Base-by-base conservation (phyloP, 768 basidiomycete genomes). In the Solioccasus polychromus region DNA sequence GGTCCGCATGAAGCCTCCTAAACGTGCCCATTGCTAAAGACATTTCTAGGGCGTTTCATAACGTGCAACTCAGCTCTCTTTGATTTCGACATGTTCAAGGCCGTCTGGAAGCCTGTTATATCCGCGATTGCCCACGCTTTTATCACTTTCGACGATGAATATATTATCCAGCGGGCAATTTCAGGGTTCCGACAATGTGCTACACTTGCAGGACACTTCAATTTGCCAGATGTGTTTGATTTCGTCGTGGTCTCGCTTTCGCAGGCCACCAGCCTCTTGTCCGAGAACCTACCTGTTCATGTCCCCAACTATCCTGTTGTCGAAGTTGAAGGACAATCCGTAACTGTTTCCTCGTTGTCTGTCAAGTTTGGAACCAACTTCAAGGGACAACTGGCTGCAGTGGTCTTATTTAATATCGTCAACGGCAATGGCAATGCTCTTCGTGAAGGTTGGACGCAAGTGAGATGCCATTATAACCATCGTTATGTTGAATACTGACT, bases 101-200 rank as follows among this genome's bases (percentile, higher is more conserved):
- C 83, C n/a, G 79, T 88, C 10, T 99, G 96, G 93, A 88, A 85
- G 61, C 84, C 92, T 8, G 77, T 93, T 26, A 88, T 97, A 40
- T 89, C 92, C n/a, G 86, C 94, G 10, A 87, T 98, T 44, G 88
- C 94, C 0, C 91, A 89, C 60, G 94, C 96, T 0, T 97, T 99
- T 67, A 93, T 90, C 57, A 92, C 82, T 39, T 92, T 95, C 53
- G 92, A 94, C 43, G 95, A 99, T 59, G 96, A 99, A 66, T 92
- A 94, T 68, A 83, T 95, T 53, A 92, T 96, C 36, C 92, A 99
- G 64, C 82, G 87, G 29, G 86, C 92, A 20, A 94, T 99, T 51
- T 81, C 91, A 42, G 95, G 95, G n/a, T 95, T 98, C 72, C 76
- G 91, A 52, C 92, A 98, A 69, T 96, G 93, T 59, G 95, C 96